phyloP scores from a whole-genome alignment of 1,139 yeast genomes.

The Hansenula lynferdii region DNA sequence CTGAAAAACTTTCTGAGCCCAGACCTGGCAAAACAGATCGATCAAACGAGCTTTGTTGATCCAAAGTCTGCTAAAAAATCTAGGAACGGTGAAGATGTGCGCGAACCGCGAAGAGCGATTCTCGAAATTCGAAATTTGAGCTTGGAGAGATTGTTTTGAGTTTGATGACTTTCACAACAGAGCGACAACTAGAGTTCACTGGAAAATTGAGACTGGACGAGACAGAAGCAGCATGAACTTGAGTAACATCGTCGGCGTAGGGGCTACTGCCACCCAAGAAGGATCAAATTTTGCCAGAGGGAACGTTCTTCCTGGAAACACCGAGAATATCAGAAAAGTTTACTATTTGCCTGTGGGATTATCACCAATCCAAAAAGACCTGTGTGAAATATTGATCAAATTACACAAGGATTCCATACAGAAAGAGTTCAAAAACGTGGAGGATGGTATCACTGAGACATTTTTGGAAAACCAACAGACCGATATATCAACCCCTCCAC shows the following conservation, averaged over 20 bases:
- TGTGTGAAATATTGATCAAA: constrained; percentile 47
- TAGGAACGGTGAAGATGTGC: too few relatives aligned
- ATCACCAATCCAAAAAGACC: constrained; percentile 50
- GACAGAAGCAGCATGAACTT: not conserved
- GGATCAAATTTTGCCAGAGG: not conserved
- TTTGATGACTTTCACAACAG: too few relatives aligned
- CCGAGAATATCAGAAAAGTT: constrained; percentile 22
- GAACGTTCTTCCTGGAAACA: not conserved
- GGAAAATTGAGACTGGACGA: too few relatives aligned
- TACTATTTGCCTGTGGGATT: constrained; percentile 52
- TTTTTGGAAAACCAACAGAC: constrained; percentile 24
- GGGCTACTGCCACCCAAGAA: constrained; percentile 26
- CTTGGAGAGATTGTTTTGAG: too few relatives aligned
- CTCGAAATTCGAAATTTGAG: too few relatives aligned
- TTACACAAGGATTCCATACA: constrained; percentile 45
- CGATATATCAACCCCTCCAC: constrained; percentile 17
- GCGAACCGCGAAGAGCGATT: too few relatives aligned
- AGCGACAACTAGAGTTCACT: too few relatives aligned
- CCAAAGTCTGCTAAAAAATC: too few relatives aligned
- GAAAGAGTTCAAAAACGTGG: constrained; percentile 20
- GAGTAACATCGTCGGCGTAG: not conserved
- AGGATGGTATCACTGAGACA: constrained; percentile 7
- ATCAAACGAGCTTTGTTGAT: too few relatives aligned
- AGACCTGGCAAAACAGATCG: too few relatives aligned
- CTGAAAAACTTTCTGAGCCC: too few relatives aligned